Percentiles rank a stretch among this genome's conserved stretches.
These are phyloP conservation scores for Pseudocercospora crystallina DNA, from an alignment of 2,329 filamentous ascomycete genomes.

Conservation along the genomic window DNA sequence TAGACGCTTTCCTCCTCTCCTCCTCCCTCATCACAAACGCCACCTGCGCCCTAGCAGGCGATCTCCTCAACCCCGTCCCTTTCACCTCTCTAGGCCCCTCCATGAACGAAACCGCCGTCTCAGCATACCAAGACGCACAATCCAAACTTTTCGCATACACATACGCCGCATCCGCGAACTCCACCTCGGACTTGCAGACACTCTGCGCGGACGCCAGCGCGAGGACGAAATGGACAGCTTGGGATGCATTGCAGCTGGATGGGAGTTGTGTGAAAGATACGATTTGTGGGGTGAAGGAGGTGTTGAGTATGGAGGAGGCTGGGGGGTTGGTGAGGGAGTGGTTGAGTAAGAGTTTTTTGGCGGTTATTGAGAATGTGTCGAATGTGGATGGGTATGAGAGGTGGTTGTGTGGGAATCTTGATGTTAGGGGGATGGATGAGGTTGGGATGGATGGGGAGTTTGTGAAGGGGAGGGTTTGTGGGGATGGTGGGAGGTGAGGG, in stretches of 20 bases:
- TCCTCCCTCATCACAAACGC: slow-evolving; percentile 19
- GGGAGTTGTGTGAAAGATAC: slow-evolving; percentile 20
- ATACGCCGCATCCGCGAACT: slow-evolving; percentile 19
- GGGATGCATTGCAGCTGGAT: slow-evolving; percentile 20
- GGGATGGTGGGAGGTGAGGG: slow-evolving; percentile 1
- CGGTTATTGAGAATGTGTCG: slow-evolving; percentile 22
- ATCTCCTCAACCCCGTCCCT: slow-evolving; percentile 9
- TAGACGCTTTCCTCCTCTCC: slow-evolving; percentile 27
- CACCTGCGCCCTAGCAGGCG: slow-evolving; percentile 20
- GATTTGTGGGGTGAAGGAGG: slow-evolving; percentile 21
- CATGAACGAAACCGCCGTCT: slow-evolving; percentile 12
- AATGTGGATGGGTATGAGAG: slow-evolving; percentile 18
- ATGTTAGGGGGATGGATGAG: slow-evolving; percentile 19
- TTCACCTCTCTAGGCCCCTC: slow-evolving; percentile 9
- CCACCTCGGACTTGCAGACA: background rate
- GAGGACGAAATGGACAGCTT: background rate
- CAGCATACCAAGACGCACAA: slow-evolving; percentile 19
- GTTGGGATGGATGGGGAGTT: slow-evolving; percentile 25
- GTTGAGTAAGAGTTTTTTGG: slow-evolving; percentile 20
- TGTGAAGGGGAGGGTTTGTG: slow-evolving; percentile 20
- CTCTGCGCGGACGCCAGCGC: background rate
- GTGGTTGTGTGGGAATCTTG: slow-evolving; percentile 25
- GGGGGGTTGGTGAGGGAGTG: slow-evolving; percentile 18
- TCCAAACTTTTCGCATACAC: slow-evolving; percentile 24
- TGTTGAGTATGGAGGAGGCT: slow-evolving; percentile 13